These are phyloP conservation scores for Candida lessepsii DNA, from an alignment of 805 yeast genomes.

Conservation along the genomic window DNA sequence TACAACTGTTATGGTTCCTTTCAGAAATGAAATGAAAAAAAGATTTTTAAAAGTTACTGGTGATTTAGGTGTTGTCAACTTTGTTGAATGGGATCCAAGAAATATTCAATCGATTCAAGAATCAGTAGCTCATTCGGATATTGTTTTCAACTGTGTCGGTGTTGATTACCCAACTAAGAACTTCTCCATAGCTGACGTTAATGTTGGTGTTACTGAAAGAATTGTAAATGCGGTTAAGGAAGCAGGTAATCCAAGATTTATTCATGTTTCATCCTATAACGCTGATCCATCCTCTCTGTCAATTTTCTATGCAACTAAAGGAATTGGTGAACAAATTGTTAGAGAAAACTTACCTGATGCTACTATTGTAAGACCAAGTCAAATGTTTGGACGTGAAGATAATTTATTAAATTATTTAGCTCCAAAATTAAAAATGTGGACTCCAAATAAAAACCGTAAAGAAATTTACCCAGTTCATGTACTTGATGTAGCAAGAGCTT, in stretches of 20 bases:
- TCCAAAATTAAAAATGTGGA: slow-evolving; percentile 56
- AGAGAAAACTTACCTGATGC: slow-evolving; percentile 66
- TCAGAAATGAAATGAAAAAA: slow-evolving; percentile 72
- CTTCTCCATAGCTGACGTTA: slow-evolving; percentile 79
- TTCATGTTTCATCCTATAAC: slow-evolving; percentile 78
- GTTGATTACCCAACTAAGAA: slow-evolving; percentile 74
- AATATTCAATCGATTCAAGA: slow-evolving; percentile 74
- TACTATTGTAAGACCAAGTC: slow-evolving; percentile 84
- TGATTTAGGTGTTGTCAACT: slow-evolving; percentile 83
- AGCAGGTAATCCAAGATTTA: slow-evolving; percentile 67
- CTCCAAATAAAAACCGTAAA: slow-evolving; percentile 65
- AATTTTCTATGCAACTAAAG: slow-evolving; percentile 76
- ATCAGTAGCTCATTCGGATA: slow-evolving; percentile 75
- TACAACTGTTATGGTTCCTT: slow-evolving; percentile 74
- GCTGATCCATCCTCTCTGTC: slow-evolving; percentile 70
- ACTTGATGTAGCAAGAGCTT: slow-evolving; percentile 71
- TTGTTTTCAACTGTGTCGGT: slow-evolving; percentile 78
- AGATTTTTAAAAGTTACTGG: slow-evolving; percentile 81
- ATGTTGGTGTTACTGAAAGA: slow-evolving; percentile 75
- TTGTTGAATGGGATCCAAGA: slow-evolving; percentile 78
- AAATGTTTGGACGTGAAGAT: slow-evolving; percentile 75
- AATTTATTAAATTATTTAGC: slow-evolving; percentile 61
- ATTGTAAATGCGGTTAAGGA: slow-evolving; percentile 71
- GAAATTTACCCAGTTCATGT: slow-evolving; percentile 71
- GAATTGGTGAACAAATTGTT: slow-evolving; percentile 71